phyloP scores from a whole-genome alignment of 2,329 filamentous ascomycete species.

The Aspergillus pseudoviridinutans region DNA sequence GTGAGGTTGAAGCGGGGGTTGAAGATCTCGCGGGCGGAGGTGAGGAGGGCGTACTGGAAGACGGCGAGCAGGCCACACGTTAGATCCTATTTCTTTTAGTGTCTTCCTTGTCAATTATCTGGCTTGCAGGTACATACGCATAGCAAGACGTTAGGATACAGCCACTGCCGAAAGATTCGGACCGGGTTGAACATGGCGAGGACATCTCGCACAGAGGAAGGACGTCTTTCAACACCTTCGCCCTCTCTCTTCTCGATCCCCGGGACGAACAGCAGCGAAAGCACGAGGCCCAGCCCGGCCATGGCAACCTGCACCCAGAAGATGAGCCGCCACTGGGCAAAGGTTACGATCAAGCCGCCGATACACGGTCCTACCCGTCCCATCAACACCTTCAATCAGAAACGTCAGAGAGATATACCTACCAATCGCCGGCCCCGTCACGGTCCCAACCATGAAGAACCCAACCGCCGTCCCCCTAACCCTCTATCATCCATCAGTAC shows the following conservation, averaged over 20 bases:
- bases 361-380: slow-evolving; percentile 49
- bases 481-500: slow-evolving; percentile 19
- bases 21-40: slow-evolving; percentile 66
- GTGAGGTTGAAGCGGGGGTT: slow-evolving; percentile 69
- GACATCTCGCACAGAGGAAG: slow-evolving; percentile 34
- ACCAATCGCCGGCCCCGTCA: slow-evolving; percentile 43
- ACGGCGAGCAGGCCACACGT: slow-evolving; percentile 54
- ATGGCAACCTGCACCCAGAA: slow-evolving; percentile 74
- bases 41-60: slow-evolving; percentile 68
- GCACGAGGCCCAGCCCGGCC: slow-evolving; percentile 55
- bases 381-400: no score
- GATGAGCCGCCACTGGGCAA: slow-evolving; percentile 67
- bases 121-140: slow-evolving; percentile 45
- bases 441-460: slow-evolving; percentile 42
- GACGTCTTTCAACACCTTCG: background rate
- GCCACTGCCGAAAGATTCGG: slow-evolving; percentile 56
- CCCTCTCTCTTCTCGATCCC: slow-evolving; percentile 57
- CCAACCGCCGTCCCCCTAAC: slow-evolving; percentile 44
- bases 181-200: slow-evolving; percentile 57
- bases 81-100: slow-evolving; percentile 33
- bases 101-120: slow-evolving; percentile 16
- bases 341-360: slow-evolving; percentile 75
- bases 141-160: slow-evolving; percentile 65
- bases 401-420: slow-evolving; percentile 1
- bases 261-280: slow-evolving; percentile 63